Base-by-base conservation (phyloP, 202 grass and related monocot species). In the Saccharum hybrid region DNA sequence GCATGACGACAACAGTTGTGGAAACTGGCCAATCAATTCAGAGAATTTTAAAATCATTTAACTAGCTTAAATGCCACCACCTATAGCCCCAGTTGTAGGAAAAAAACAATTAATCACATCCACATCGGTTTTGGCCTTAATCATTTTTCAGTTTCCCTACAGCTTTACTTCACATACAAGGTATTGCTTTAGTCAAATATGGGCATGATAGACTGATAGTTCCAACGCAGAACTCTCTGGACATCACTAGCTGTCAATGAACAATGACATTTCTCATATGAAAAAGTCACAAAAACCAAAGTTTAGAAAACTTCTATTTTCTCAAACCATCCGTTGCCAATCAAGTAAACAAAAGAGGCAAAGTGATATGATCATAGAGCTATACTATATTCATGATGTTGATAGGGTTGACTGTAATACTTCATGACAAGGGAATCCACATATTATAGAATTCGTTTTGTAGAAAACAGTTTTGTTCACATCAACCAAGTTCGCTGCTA, bases 101-200 rank as follows among this genome's bases (percentile, higher is more conserved):
- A 83, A 83, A n/a, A 87, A 71, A 76, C 9, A 87, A 84, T 60
- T 23, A 84, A 84, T 83, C 33, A 64, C 54, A 75, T 83, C 81
- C 57, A 87, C 52, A 75, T 74, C 61, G 18, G 68, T 37, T 63
- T 18, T 75, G 12, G 41, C 62, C 48, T 78, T 51, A 78, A 82
- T 78, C 56, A 66, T 72, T 85, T 90, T 62, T 59, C 0, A 15
- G 5, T 74, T 71, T 76, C 14, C 12, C 33, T 68, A 63, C 70
- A 71, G 6, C 7, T 84, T 81, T 83, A 46, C 80, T 87, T 87
- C 18, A 72, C 37, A 41, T 67, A 73, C 2, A 73, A 81, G 72
- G 19, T 84, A 79, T 75, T 75, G 33, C 37, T 56, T 4, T 65
- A 76, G 65, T 87, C 75, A 71, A 85, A 56, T 39, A 74, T 1